phyloP scores from a whole-genome alignment of 2,329 filamentous ascomycete genomes.

The Cordyceps tenuipes region DNA sequence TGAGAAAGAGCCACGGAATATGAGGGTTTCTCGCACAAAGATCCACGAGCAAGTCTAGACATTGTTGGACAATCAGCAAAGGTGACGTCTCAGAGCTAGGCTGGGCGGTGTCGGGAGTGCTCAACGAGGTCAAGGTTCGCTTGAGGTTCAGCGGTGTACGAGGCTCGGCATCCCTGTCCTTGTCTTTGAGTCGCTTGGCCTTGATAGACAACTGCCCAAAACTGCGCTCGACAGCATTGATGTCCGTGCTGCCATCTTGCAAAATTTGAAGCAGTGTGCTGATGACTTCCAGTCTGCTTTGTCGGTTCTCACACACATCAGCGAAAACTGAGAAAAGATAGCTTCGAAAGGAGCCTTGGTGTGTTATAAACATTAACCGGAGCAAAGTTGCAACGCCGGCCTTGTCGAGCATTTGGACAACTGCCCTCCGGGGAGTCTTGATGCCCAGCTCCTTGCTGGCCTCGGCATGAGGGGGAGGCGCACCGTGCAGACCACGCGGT shows the following conservation, averaged over 20 bases:
- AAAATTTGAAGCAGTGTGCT: constrained; percentile 87
- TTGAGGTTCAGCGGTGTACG: constrained; percentile 79
- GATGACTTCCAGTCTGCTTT: constrained; percentile 88
- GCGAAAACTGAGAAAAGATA: constrained; percentile 82
- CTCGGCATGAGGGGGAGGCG: constrained; percentile 17
- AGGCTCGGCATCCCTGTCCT: constrained; percentile 47
- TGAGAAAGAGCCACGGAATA: constrained; percentile 85
- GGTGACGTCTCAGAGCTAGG: constrained; percentile 85
- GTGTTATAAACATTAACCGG: constrained; percentile 95
- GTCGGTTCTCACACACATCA: constrained; percentile 92
- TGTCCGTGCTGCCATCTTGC: constrained; percentile 89
- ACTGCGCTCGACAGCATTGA: constrained; percentile 88
- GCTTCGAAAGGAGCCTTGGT: constrained; percentile 76
- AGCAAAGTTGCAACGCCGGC: constrained; percentile 90
- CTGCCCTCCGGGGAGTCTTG: constrained; percentile 67
- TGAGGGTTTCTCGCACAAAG: constrained; percentile 79
- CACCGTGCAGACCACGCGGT: constrained; percentile 24
- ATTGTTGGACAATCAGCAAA: constrained; percentile 91
- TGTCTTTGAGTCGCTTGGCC: constrained; percentile 69
- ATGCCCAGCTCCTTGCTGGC: constrained; percentile 39
- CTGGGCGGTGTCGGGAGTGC: constrained; percentile 33
- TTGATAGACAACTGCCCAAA: constrained; percentile 88
- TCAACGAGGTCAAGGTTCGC: constrained; percentile 58
- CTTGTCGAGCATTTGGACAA: constrained; percentile 96
- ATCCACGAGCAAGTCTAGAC: constrained; percentile 74